Conservation (phyloP, 352 stramenopile species). For the Phytophthora quininea region DNA sequence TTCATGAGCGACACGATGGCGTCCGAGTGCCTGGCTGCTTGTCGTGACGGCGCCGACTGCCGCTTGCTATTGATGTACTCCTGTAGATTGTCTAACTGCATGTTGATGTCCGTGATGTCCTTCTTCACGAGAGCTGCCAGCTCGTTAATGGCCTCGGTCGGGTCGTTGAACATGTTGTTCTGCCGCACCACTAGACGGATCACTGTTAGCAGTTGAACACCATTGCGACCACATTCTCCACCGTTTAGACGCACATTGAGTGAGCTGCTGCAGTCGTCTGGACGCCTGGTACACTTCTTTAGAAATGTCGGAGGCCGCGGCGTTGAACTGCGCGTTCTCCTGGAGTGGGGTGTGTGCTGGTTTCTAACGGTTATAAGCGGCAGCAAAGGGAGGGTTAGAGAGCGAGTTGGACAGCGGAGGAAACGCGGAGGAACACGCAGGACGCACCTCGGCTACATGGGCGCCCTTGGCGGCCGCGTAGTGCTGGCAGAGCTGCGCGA, state of each 20-base stretch:
- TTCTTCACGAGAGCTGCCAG: slow-evolving; percentile 84
- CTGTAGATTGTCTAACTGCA: slow-evolving; percentile 85
- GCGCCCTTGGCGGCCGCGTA: slow-evolving; percentile 44
- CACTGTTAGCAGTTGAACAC: not conserved
- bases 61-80: slow-evolving; percentile 82
- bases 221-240: not conserved
- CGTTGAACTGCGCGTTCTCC: slow-evolving; percentile 84
- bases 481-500: slow-evolving; percentile 68
- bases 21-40: slow-evolving; percentile 83
- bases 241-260: slow-evolving; percentile 54
- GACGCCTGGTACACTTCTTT: slow-evolving; percentile 85
- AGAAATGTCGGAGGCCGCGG: slow-evolving; percentile 78
- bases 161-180: slow-evolving; percentile 92
- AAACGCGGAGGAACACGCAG: not conserved
- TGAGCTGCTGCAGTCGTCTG: slow-evolving; percentile 82
- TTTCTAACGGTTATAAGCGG: slow-evolving; percentile 34
- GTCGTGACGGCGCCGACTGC: slow-evolving; percentile 54
- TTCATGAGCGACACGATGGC: slow-evolving; percentile 88
- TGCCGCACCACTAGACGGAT: slow-evolving; percentile 71
- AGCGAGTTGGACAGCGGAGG: not conserved
- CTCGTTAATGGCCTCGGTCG: slow-evolving; percentile 84
- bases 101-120: slow-evolving; percentile 88
- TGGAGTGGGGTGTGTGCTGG: slow-evolving; percentile 53
- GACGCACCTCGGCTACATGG: slow-evolving; percentile 29
- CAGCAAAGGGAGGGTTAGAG: not conserved